phyloP scores from a whole-genome alignment of 208 protist species.

The Crithidia acanthocephali region DNA sequence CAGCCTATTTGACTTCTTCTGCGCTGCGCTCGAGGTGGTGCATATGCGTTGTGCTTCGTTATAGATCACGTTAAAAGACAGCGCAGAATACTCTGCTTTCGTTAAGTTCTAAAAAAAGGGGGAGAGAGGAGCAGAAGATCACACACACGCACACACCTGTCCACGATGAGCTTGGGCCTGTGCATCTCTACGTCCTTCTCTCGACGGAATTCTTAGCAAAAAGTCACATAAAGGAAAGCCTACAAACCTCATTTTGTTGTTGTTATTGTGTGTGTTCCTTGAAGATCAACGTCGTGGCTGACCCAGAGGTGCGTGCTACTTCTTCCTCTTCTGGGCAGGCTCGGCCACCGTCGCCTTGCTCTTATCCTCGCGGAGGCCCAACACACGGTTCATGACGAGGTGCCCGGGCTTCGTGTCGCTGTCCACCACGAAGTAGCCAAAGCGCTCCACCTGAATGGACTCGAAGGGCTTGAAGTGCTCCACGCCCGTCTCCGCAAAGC shows the following conservation, averaged over 20 bases:
- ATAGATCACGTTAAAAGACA: too few relatives aligned
- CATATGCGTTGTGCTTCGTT: too few relatives aligned
- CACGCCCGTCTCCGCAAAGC: constrained; percentile 73
- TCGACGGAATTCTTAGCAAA: neutral
- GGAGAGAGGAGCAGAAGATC: too few relatives aligned
- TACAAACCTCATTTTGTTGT: constrained; percentile 1
- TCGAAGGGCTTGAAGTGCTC: constrained; percentile 57
- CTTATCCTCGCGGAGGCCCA: constrained; percentile 90
- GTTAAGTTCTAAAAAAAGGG: neutral
- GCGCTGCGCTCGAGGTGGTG: too few relatives aligned
- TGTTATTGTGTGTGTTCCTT: neutral
- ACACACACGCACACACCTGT: too few relatives aligned
- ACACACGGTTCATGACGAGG: constrained; percentile 91
- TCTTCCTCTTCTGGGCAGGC: constrained; percentile 31
- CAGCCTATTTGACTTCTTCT: too few relatives aligned
- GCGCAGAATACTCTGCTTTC: neutral
- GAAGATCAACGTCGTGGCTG: too few relatives aligned
- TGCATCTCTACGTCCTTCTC: neutral
- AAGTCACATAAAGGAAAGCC: neutral
- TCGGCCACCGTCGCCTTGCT: constrained; percentile 50
- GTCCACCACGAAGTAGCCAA: constrained; percentile 93
- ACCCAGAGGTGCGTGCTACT: neutral
- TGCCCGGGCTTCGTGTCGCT: constrained; percentile 62
- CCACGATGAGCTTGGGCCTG: neutral
- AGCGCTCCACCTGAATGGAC: constrained; percentile 91